phyloP scores from a whole-genome alignment of 768 basidiomycete genomes.

The Neoboletus brunneissimus region DNA sequence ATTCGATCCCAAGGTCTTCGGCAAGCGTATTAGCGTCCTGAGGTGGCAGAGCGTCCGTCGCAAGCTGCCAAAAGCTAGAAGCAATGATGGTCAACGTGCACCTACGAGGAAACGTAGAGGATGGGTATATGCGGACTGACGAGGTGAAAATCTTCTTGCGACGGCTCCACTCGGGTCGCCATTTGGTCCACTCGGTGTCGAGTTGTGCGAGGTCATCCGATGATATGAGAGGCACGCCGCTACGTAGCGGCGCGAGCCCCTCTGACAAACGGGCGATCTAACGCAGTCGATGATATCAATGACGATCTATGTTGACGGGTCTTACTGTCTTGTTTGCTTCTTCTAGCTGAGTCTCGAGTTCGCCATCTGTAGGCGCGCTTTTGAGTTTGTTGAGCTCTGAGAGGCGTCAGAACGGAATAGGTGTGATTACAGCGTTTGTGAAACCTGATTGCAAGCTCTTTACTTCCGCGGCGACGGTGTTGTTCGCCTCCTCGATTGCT shows the following conservation, averaged over 20 bases:
- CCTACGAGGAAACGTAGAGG: neutral
- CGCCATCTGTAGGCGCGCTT: constrained; percentile 64
- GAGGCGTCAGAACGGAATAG: constrained; percentile 9
- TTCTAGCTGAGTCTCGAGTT: constrained; percentile 56
- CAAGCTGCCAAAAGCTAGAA: constrained; percentile 70
- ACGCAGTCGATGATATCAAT: constrained; percentile 1
- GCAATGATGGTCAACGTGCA: neutral
- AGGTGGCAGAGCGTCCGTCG: constrained; percentile 64
- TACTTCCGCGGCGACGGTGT: constrained; percentile 46
- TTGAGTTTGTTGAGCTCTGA: constrained; percentile 66
- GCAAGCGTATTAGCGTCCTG: constrained; percentile 61
- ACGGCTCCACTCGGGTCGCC: constrained; percentile 78
- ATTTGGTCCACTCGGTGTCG: constrained; percentile 72
- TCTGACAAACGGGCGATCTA: constrained; percentile 50
- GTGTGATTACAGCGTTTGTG: neutral
- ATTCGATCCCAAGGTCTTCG: constrained; percentile 81
- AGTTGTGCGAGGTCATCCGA: constrained; percentile 65
- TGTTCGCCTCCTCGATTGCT: constrained; percentile 58
- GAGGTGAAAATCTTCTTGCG: constrained; percentile 66
- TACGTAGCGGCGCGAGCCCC: constrained; percentile 62
- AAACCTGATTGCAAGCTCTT: constrained; percentile 40
- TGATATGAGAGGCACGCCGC: constrained; percentile 62
- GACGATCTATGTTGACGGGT: constrained; percentile 7
- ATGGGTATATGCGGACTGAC: constrained; percentile 21
- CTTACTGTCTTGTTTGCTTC: constrained; percentile 53